These are phyloP conservation scores for Celoporthe dispersa DNA, from an alignment of 2,329 filamentous ascomycete species.

Conservation along the genomic window DNA sequence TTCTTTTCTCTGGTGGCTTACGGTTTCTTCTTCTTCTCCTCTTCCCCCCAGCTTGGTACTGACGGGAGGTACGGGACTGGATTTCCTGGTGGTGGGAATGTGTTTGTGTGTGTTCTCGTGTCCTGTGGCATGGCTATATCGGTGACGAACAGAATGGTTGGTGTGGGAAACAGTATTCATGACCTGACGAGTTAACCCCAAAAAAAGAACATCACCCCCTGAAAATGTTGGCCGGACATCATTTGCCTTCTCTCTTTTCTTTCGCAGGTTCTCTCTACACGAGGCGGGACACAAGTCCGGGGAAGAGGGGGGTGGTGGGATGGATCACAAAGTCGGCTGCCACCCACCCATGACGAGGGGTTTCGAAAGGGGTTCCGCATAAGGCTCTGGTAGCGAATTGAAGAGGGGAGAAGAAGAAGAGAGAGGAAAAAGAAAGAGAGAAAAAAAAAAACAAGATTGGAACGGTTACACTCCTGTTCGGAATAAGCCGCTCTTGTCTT, in stretches of 20 bases:
- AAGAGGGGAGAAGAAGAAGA: constrained; percentile 6
- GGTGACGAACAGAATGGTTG: background rate
- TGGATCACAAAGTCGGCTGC: background rate
- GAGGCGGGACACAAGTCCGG: constrained; percentile 27
- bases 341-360: background rate
- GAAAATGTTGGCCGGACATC: constrained; percentile 14
- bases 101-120: constrained; percentile 1
- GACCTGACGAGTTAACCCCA: constrained; percentile 20
- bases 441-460: background rate
- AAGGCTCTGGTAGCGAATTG: constrained; percentile 3
- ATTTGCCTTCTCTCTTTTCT: background rate
- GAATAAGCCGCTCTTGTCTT: background rate
- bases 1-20: background rate
- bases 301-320: constrained; percentile 4
- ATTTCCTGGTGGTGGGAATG: background rate
- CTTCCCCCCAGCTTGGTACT: background rate
- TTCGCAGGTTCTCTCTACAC: constrained; percentile 16
- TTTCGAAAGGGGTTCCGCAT: background rate
- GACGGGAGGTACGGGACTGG: constrained; percentile 14
- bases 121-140: constrained; percentile 2
- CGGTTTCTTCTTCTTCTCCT: background rate
- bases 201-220: constrained; percentile 1
- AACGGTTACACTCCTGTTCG: background rate
- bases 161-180: constrained; percentile 3
- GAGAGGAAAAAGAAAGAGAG: background rate